Evolutionary conservation across 495 filamentous ascomycete species (phyloP), one percentile per base, ranked within the genome.

Genomic region (Penicillium malachiteum): DNA sequence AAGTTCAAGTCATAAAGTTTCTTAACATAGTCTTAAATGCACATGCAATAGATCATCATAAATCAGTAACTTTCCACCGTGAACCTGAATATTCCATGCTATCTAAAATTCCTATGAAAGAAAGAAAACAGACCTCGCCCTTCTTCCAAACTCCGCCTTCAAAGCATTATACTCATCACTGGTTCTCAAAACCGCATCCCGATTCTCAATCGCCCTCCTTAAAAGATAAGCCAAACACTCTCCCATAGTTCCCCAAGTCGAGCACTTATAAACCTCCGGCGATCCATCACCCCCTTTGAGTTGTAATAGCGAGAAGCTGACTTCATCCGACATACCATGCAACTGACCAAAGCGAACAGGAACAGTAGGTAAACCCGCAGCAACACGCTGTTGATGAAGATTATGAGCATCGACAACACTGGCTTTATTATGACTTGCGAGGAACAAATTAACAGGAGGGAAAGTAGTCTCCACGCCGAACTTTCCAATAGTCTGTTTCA

Each of bases 291-390:
- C 34, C 4, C 59, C 69, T 51, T 74, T 71, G 50, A 75, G 56
- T 41, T 81, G 71, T 26, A 95, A 77, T 17, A 96, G 71, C 50
- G 86, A 84, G 57, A 89, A 90, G 64, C 84, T 89, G 9, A 96
- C 83, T 60, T 95, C 91, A 57, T 97, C 92, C 7, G 92, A 90
- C 92, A 96, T 96, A 10, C 92, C 92, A 74, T 91, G 86, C 13
- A 97, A 76, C 71, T 97, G 92, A 1, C 58, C 76, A 51, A 75
- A 79, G 2, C 69, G 66, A 16, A 75, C 69, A 31, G 69, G 64
- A 21, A 72, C 65, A 7, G 68, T 76, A 21, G 71, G 73, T 11
- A 68, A 47, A 2, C 62, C 60, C 0, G 60, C 68, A 21, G 42
- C 50, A 0, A 66, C 14, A 0, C 72, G 70, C 14, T 71, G 56